Conservation (phyloP, 2,329 filamentous ascomycete genomes). For the Cordyceps pruinosa region DNA sequence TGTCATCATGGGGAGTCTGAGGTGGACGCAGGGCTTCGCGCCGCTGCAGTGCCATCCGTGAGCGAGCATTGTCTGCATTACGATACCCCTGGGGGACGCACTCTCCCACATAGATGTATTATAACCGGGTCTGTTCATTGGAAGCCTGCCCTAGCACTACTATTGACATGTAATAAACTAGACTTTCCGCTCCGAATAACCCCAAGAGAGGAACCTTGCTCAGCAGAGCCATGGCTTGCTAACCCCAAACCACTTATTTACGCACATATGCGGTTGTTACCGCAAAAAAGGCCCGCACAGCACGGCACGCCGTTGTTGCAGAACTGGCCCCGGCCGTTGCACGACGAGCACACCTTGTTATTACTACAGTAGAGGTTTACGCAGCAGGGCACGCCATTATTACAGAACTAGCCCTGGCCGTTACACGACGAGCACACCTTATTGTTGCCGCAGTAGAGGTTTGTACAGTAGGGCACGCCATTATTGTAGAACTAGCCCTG, state of each 20-base stretch:
- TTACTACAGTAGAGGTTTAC: too few species aligned
- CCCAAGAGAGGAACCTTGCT: too few species aligned
- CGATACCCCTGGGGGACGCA: not conserved
- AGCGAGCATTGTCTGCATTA: not conserved
- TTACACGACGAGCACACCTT: not conserved
- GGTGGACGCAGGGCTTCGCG: constrained; percentile 58
- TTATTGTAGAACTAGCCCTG: constrained; percentile 13
- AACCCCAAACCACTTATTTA: too few species aligned
- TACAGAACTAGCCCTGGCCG: too few species aligned
- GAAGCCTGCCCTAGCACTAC: too few species aligned
- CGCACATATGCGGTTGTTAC: not conserved
- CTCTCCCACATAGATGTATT: not conserved
- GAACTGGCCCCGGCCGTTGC: not conserved
- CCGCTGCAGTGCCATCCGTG: constrained; percentile 28
- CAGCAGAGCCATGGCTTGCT: too few species aligned
- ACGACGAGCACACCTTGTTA: too few species aligned
- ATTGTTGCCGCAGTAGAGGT: constrained; percentile 10
- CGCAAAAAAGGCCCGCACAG: not conserved
- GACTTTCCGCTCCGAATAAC: not conserved
- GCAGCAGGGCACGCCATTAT: too few species aligned
- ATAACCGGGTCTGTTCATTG: not conserved
- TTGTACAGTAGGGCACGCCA: constrained; percentile 10
- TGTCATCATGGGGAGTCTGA: constrained; percentile 66
- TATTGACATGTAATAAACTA: not conserved
- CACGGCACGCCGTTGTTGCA: constrained; percentile 3